Percentiles rank a stretch among this genome's conserved stretches.
phyloP scores from a whole-genome alignment of 139 green algal genomes.

The Pycnococcus provasolii region DNA sequence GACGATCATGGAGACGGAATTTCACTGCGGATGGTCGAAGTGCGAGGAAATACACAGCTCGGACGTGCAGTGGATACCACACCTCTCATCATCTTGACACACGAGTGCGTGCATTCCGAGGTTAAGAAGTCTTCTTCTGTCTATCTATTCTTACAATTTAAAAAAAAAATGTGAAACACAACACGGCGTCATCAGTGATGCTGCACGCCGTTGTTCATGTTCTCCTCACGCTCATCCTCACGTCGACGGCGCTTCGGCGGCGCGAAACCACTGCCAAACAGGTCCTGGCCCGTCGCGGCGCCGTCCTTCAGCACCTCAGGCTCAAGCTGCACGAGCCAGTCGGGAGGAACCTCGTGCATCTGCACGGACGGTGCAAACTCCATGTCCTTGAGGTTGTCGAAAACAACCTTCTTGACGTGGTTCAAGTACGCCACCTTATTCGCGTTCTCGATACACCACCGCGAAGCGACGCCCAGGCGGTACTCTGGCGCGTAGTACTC shows the following conservation, averaged over 20 bases:
- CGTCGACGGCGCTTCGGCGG: neutral
- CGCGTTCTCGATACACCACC: conserved; percentile 47
- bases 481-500: conserved; percentile 59
- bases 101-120: neutral
- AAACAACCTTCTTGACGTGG: conserved; percentile 4
- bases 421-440: conserved; percentile 39
- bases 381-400: conserved; percentile 24
- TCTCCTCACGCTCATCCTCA: neutral
- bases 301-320: neutral
- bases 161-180: neutral
- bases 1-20: too few relatives aligned
- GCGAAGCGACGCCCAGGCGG: conserved; percentile 31
- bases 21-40: too few relatives aligned
- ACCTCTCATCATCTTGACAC: too few relatives aligned
- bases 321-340: conserved; percentile 3
- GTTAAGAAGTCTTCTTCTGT: neutral
- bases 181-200: neutral
- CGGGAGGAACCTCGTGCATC: conserved; percentile 21
- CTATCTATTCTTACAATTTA: neutral
- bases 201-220: neutral
- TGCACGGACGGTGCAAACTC: conserved; percentile 16
- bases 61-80: too few relatives aligned
- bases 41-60: too few relatives aligned
- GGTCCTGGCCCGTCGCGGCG: neutral
- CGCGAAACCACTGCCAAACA: neutral